phyloP scores from a whole-genome alignment of 129 eudicot genomes.

The Escallonia rubra region DNA sequence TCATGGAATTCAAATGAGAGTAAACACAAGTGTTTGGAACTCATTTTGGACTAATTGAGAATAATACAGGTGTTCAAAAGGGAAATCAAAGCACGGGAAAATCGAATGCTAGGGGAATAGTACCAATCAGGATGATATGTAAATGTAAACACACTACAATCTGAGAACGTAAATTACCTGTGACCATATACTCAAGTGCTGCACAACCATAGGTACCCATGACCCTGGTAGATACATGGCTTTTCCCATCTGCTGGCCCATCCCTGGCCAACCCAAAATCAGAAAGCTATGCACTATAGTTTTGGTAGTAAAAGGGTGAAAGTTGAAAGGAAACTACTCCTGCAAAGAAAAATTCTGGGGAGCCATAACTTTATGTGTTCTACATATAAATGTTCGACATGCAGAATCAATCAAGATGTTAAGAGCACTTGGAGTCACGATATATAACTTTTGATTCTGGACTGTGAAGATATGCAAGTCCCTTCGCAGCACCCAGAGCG shows the following conservation, averaged over 20 bases:
- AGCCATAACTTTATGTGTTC: too few relatives aligned
- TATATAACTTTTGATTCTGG: slow-evolving; percentile 69
- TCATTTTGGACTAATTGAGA: too few relatives aligned
- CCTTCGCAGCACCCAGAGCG: slow-evolving; percentile 83
- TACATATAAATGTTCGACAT: slow-evolving; percentile 17
- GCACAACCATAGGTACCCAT: slow-evolving; percentile 96
- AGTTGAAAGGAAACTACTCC: neutral
- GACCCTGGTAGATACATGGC: slow-evolving; percentile 90
- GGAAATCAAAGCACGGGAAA: too few relatives aligned
- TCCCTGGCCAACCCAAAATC: slow-evolving; percentile 96
- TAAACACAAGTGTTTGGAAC: too few relatives aligned
- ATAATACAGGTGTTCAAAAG: too few relatives aligned
- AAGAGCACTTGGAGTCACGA: slow-evolving; percentile 63
- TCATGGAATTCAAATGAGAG: too few relatives aligned
- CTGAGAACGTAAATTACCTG: slow-evolving; percentile 38
- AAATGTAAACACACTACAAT: too few relatives aligned
- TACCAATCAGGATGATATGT: too few relatives aligned
- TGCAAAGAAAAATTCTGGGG: too few relatives aligned
- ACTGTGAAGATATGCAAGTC: slow-evolving; percentile 77
- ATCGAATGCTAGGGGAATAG: too few relatives aligned
- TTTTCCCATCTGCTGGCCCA: slow-evolving; percentile 74
- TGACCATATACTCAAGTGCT: slow-evolving; percentile 90
- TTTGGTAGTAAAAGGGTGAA: slow-evolving; percentile 27
- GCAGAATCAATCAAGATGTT: slow-evolving; percentile 73
- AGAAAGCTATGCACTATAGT: slow-evolving; percentile 84